phyloP scores from a whole-genome alignment of 352 stramenopile species.

The Lagenidium sp. region DNA sequence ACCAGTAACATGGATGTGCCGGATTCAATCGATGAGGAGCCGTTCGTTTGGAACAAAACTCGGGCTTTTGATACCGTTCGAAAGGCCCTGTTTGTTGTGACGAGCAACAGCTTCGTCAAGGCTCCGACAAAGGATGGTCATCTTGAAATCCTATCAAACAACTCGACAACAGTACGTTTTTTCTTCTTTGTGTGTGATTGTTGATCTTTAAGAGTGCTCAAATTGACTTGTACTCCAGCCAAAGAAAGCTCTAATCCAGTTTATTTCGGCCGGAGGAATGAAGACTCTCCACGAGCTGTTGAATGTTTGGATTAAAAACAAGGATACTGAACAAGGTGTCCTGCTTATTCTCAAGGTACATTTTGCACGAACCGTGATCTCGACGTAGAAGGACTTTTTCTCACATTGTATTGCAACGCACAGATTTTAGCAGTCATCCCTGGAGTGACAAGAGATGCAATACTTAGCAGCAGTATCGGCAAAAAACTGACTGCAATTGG shows the following conservation, averaged over 20 bases:
- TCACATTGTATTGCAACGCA: too few species aligned
- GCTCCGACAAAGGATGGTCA: slow-evolving; percentile 19
- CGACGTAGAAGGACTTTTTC: too few species aligned
- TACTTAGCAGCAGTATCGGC: slow-evolving; percentile 46
- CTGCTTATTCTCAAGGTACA: slow-evolving; percentile 55
- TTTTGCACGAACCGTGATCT: slow-evolving; percentile 1
- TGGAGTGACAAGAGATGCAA: slow-evolving; percentile 28
- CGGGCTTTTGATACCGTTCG: slow-evolving; percentile 44
- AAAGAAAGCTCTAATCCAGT: slow-evolving; percentile 35
- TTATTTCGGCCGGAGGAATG: slow-evolving; percentile 44
- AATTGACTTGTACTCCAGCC: slow-evolving; percentile 13
- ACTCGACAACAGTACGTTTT: too few species aligned
- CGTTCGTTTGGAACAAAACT: slow-evolving; percentile 11
- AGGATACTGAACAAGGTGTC: slow-evolving; percentile 40
- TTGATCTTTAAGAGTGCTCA: neutral
- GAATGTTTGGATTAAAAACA: slow-evolving; percentile 28
- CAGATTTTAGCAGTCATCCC: slow-evolving; percentile 52
- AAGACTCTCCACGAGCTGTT: slow-evolving; percentile 32
- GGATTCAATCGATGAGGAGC: neutral
- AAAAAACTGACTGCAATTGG: slow-evolving; percentile 29
- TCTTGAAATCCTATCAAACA: slow-evolving; percentile 21
- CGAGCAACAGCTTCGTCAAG: slow-evolving; percentile 25
- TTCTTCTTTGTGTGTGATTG: neutral
- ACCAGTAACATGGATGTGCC: too few species aligned
- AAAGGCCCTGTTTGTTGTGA: slow-evolving; percentile 42